Percentiles rank a stretch among this genome's conserved stretches.
These are phyloP conservation scores for Suhomyces sp. DNA, from an alignment of 805 yeast species.

Conservation along the genomic window DNA sequence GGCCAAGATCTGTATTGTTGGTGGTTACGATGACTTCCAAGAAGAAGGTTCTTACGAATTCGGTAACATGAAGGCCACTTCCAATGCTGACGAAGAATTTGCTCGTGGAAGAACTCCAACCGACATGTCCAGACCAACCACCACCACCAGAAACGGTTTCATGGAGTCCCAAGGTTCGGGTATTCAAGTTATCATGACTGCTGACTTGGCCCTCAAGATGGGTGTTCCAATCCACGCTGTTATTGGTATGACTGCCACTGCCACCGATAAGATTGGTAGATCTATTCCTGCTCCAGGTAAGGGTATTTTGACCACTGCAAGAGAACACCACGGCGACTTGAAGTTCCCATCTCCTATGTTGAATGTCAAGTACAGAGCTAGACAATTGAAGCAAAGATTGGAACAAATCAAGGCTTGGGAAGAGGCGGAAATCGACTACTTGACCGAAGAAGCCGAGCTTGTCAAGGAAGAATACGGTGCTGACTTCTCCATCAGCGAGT, in stretches of 20 bases:
- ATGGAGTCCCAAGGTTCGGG: constrained; percentile 99
- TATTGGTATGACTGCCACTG: constrained; percentile 92
- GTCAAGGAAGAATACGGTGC: constrained; percentile 51
- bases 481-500: constrained; percentile 43
- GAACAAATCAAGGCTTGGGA: constrained; percentile 79
- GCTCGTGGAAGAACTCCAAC: constrained; percentile 96
- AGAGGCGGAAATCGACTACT: constrained; percentile 69
- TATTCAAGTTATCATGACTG: constrained; percentile 94
- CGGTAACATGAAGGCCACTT: constrained; percentile 98
- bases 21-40: constrained; percentile 99
- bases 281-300: constrained; percentile 99
- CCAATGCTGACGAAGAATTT: constrained; percentile 81
- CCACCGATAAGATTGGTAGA: constrained; percentile 97
- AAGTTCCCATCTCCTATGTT: constrained; percentile 77
- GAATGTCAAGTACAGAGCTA: constrained; percentile 87
- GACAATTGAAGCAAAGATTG: constrained; percentile 82
- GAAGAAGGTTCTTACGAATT: constrained; percentile 98
- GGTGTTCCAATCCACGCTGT: constrained; percentile 99
- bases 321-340: constrained; percentile 81
- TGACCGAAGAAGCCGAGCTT: constrained; percentile 67
- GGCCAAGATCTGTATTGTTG: constrained; percentile 94
- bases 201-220: constrained; percentile 91
- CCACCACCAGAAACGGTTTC: constrained; percentile 94
- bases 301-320: constrained; percentile 97
- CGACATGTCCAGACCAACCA: constrained; percentile 98